phyloP scores from a whole-genome alignment of 1,284 basidiomycete genomes.

The Heterobasidion irregulare region DNA sequence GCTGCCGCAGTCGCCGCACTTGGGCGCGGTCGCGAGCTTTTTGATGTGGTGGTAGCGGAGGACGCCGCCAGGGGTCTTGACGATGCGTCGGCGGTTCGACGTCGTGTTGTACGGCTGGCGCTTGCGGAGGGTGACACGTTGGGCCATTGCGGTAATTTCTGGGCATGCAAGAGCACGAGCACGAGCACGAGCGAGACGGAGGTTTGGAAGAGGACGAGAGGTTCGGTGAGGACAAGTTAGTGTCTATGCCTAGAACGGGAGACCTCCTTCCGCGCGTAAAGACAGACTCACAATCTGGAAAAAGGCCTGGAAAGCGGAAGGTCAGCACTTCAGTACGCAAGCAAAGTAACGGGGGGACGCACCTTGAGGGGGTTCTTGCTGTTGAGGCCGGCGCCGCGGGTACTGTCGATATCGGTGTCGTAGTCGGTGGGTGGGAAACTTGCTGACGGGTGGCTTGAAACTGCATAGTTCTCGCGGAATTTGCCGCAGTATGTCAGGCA shows the following conservation, averaged over 20 bases:
- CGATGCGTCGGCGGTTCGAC: constrained; percentile 90
- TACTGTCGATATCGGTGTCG: background rate
- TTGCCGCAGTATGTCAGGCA: constrained; percentile 1
- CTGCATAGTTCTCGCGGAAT: constrained; percentile 5
- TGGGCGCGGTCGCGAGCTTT: constrained; percentile 83
- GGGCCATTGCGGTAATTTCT: constrained; percentile 69
- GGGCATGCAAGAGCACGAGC: too few relatives aligned
- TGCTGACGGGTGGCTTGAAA: constrained; percentile 8
- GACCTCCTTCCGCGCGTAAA: too few relatives aligned
- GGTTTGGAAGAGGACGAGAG: background rate
- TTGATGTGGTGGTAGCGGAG: constrained; percentile 88
- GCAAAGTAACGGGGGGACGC: background rate
- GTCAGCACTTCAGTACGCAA: background rate
- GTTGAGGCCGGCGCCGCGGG: background rate
- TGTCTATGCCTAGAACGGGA: too few relatives aligned
- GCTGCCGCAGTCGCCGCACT: constrained; percentile 96
- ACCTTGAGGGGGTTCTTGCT: constrained; percentile 5
- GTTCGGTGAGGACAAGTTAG: background rate
- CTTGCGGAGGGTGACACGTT: constrained; percentile 99
- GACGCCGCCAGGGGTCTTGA: constrained; percentile 95
- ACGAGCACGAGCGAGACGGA: background rate
- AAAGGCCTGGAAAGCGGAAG: background rate
- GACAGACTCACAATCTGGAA: background rate
- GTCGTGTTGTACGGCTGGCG: constrained; percentile 98
- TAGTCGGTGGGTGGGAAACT: background rate